These are phyloP conservation scores for Austroboletus rostrupii DNA, from an alignment of 1,284 basidiomycete species.

Conservation along the genomic window DNA sequence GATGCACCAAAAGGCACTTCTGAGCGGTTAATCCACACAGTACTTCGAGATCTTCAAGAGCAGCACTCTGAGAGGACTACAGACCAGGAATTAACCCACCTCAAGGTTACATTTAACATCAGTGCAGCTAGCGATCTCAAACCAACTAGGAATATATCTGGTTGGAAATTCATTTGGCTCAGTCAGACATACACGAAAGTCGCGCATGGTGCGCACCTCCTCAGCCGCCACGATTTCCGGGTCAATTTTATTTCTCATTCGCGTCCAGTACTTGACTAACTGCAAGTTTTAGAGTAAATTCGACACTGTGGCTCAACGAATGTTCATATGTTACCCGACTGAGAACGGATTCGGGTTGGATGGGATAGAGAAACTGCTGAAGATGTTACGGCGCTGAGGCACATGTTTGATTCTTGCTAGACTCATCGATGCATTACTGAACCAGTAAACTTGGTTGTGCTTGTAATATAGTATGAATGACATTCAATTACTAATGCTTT, in stretches of 20 bases:
- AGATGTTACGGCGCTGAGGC: conserved; percentile 31
- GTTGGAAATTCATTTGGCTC: conserved; percentile 40
- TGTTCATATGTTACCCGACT: conserved; percentile 44
- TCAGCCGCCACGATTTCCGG: conserved; percentile 39
- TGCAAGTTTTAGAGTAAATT: conserved; percentile 37
- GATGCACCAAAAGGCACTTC: conserved; percentile 45
- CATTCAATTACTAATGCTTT: too few relatives aligned
- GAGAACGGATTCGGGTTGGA: conserved; percentile 41
- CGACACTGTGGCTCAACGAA: conserved; percentile 34
- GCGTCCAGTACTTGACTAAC: not conserved
- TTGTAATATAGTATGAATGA: not conserved
- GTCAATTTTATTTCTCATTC: conserved; percentile 23
- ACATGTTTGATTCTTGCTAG: not conserved
- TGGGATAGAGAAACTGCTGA: conserved; percentile 36
- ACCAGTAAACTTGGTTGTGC: not conserved
- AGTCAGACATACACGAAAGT: conserved; percentile 38
- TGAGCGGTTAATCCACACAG: conserved; percentile 41
- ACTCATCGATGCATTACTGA: not conserved
- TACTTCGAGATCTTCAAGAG: conserved; percentile 34
- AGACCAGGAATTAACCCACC: not conserved
- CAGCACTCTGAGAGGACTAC: not conserved
- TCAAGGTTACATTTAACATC: conserved; percentile 42
- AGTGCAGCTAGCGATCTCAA: conserved; percentile 36
- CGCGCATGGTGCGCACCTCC: conserved; percentile 33
- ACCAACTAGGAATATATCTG: conserved; percentile 38